phyloP scores from a whole-genome alignment of 2,329 filamentous ascomycete genomes.

The Penicillium paneum region DNA sequence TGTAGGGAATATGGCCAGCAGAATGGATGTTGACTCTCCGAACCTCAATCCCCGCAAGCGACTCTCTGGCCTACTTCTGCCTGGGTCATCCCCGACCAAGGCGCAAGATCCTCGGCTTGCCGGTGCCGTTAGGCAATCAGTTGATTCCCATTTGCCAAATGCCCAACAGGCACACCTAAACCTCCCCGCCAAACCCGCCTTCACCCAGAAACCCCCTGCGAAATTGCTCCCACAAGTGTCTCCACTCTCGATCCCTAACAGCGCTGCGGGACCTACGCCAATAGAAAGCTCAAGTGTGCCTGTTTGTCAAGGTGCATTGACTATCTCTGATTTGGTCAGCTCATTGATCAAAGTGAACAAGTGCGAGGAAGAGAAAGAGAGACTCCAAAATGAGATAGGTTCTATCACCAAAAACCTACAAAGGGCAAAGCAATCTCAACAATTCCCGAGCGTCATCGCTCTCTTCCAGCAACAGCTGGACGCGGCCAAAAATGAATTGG shows the following conservation, averaged over 20 bases:
- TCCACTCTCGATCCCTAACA: neutral
- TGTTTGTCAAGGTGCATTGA: neutral
- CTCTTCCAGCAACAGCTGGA: constrained; percentile 19
- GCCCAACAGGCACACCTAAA: neutral
- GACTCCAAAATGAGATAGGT: constrained; percentile 29
- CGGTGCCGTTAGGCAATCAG: neutral
- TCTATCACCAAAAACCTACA: constrained; percentile 39
- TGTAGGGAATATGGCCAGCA: constrained; percentile 6
- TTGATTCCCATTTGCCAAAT: neutral
- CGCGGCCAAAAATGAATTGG: constrained; percentile 8
- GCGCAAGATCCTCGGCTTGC: constrained; percentile 6
- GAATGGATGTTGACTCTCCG: constrained; percentile 10
- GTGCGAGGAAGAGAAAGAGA: constrained; percentile 26
- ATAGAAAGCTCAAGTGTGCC: neutral
- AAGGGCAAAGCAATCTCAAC: constrained; percentile 18
- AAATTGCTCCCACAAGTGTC: neutral
- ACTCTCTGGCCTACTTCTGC: neutral
- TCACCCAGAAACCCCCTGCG: neutral
- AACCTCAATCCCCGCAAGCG: neutral
- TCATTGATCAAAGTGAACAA: constrained; percentile 9
- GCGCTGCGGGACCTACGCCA: neutral
- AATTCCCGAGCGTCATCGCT: constrained; percentile 25
- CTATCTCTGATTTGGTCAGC: neutral
- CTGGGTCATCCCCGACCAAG: neutral
- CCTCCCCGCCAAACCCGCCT: neutral